Evolutionary conservation across 805 yeast species (phyloP).

Genomic region (Priceomyces medius): DNA sequence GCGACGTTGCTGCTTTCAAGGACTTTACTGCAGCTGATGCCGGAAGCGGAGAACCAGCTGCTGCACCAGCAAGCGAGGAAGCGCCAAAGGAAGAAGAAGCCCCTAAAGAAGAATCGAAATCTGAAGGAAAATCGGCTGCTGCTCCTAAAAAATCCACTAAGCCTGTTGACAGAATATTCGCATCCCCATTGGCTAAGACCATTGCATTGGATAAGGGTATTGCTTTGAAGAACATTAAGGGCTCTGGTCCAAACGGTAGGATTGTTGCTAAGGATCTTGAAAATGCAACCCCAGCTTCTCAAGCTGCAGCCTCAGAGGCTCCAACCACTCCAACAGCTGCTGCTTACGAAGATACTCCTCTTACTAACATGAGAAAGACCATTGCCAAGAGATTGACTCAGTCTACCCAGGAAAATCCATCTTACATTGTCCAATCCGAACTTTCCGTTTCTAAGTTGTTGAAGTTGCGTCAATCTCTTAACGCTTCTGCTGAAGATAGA

Average conservation of each 20-base stretch:
- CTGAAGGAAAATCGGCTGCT: slow-evolving; percentile 21
- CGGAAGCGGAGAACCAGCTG: slow-evolving; percentile 46
- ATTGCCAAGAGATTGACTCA: slow-evolving; percentile 85
- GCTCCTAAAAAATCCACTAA: slow-evolving; percentile 35
- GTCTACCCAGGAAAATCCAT: slow-evolving; percentile 85
- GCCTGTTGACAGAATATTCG: slow-evolving; percentile 70
- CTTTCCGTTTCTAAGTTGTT: slow-evolving; percentile 85
- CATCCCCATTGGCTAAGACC: slow-evolving; percentile 93
- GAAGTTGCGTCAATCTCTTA: slow-evolving; percentile 88
- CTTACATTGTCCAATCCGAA: slow-evolving; percentile 86
- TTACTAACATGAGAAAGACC: slow-evolving; percentile 89
- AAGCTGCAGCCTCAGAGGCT: slow-evolving; percentile 44
- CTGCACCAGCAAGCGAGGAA: slow-evolving; percentile 38
- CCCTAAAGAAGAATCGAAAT: slow-evolving; percentile 27
- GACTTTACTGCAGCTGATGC: slow-evolving; percentile 84
- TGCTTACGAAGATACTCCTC: slow-evolving; percentile 76
- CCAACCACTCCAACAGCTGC: slow-evolving; percentile 52
- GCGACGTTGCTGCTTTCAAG: slow-evolving; percentile 84
- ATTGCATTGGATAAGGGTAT: slow-evolving; percentile 91
- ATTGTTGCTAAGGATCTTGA: slow-evolving; percentile 90
- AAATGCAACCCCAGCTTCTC: slow-evolving; percentile 47
- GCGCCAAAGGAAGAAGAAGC: slow-evolving; percentile 25
- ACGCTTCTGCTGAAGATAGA: slow-evolving; percentile 79
- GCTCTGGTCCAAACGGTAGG: slow-evolving; percentile 95
- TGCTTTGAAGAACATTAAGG: slow-evolving; percentile 78